A percentile compares a stretch with the other conserved stretches of the same genome.
Conservation (phyloP, 2,329 filamentous ascomycete genomes). For the Zasmidium cellare region DNA sequence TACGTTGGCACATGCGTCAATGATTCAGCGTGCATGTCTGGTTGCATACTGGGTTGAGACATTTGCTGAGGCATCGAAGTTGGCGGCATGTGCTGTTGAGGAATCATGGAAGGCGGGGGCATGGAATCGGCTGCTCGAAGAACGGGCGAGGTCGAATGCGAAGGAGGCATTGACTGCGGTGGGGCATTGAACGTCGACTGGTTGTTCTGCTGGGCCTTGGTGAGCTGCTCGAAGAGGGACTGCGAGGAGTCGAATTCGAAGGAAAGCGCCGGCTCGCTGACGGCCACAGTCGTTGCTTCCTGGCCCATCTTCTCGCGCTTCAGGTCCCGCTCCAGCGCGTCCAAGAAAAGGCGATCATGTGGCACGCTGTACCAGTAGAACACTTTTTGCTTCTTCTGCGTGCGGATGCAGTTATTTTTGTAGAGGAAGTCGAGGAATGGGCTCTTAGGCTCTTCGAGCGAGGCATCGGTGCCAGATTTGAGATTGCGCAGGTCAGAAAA, state of each 20-base stretch:
- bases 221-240: constrained; percentile 98
- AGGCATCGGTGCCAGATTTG: constrained; percentile 97
- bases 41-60: constrained; percentile 35
- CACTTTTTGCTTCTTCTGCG: constrained; percentile 99
- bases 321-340: constrained; percentile 92
- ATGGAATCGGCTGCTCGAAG: constrained; percentile 90
- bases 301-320: constrained; percentile 99
- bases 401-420: constrained; percentile 99
- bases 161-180: constrained; percentile 53
- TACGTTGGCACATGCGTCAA: constrained; percentile 68
- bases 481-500: constrained; percentile 98
- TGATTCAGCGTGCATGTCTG: constrained; percentile 60
- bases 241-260: constrained; percentile 99
- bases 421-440: constrained; percentile 97
- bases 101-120: constrained; percentile 86
- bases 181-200: constrained; percentile 75
- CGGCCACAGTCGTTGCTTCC: constrained; percentile 93
- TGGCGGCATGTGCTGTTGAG: constrained; percentile 35
- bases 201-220: constrained; percentile 98
- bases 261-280: constrained; percentile 93
- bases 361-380: constrained; percentile 99
- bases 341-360: constrained; percentile 94
- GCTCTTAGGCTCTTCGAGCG: constrained; percentile 97
- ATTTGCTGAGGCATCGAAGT: constrained; percentile 31
- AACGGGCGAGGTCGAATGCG: constrained; percentile 83